Conservation (phyloP, 805 yeast genomes). For the Jamesozyma lodderae region DNA sequence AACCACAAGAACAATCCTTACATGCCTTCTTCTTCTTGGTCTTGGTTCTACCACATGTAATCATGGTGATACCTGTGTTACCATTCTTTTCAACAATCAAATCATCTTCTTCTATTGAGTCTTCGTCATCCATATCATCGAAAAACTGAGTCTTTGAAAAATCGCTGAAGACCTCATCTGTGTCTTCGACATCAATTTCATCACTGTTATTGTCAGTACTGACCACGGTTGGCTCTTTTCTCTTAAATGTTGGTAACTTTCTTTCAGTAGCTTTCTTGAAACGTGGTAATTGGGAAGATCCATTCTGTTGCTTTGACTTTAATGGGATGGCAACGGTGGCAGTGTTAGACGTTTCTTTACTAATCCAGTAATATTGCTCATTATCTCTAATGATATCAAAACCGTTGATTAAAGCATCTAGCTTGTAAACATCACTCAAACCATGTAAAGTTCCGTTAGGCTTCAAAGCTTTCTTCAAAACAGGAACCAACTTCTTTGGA, state of each 20-base stretch:
- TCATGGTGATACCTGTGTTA: constrained; percentile 15
- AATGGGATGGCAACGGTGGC: constrained; percentile 28
- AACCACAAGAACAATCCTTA: constrained; percentile 96
- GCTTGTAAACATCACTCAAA: constrained; percentile 32
- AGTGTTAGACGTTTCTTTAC: constrained; percentile 35
- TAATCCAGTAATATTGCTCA: constrained; percentile 41
- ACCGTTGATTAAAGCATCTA: constrained; percentile 62
- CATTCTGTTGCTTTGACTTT: constrained; percentile 12
- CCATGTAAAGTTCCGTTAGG: constrained; percentile 44
- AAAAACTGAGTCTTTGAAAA: constrained; percentile 44
- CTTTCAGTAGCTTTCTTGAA: constrained; percentile 14
- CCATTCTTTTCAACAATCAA: constrained; percentile 32
- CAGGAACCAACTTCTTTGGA: constrained; percentile 37
- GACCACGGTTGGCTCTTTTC: constrained; percentile 20
- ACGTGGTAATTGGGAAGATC: constrained; percentile 10
- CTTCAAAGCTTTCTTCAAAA: constrained; percentile 34
- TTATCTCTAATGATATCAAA: constrained; percentile 34
- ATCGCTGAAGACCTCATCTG: constrained; percentile 34
- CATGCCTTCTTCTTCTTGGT: constrained; percentile 68
- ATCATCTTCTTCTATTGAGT: constrained; percentile 50
- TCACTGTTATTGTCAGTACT: constrained; percentile 18
- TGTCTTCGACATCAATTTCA: constrained; percentile 32
- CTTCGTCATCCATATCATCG: constrained; percentile 38
- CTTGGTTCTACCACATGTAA: constrained; percentile 27
- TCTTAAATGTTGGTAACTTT: constrained; percentile 21